A percentile compares a stretch with the other conserved stretches of the same genome.
Evolutionary conservation across 495 filamentous ascomycete genomes (phyloP).

Genomic region (Apodospora peruviana): DNA sequence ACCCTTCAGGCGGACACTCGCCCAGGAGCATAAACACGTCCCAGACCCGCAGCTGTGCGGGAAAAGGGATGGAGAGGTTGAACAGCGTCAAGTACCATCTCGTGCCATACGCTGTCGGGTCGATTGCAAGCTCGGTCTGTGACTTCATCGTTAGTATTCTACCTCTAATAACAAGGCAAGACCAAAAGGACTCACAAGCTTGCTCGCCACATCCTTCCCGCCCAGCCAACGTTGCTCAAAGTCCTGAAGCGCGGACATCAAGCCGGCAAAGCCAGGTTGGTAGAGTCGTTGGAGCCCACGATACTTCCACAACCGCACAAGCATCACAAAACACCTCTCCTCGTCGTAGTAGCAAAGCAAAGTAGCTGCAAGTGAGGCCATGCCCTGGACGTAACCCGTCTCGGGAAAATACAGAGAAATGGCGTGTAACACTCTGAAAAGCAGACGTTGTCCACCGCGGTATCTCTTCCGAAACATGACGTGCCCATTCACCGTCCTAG

Average conservation of each 20-base stretch:
- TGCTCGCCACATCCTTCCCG: slow-evolving; percentile 64
- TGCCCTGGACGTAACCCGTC: slow-evolving; percentile 95
- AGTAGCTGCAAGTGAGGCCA: slow-evolving; percentile 91
- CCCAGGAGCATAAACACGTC: slow-evolving; percentile 98
- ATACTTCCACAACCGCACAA: slow-evolving; percentile 85
- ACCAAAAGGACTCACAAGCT: slow-evolving; percentile 60
- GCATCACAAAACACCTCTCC: slow-evolving; percentile 89
- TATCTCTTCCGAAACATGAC: slow-evolving; percentile 97
- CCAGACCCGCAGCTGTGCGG: slow-evolving; percentile 97
- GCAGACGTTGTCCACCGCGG: slow-evolving; percentile 79
- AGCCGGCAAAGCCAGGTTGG: slow-evolving; percentile 71
- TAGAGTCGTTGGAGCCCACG: slow-evolving; percentile 84
- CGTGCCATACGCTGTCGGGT: slow-evolving; percentile 87
- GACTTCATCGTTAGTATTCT: slow-evolving; percentile 2
- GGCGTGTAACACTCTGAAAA: slow-evolving; percentile 90
- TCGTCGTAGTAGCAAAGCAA: slow-evolving; percentile 96
- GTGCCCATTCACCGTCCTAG: slow-evolving; percentile 89
- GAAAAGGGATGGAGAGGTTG: slow-evolving; percentile 93
- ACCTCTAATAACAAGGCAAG: neutral
- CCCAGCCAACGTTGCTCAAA: slow-evolving; percentile 84
- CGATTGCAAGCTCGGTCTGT: slow-evolving; percentile 73
- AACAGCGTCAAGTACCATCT: slow-evolving; percentile 98
- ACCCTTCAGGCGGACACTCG: slow-evolving; percentile 42
- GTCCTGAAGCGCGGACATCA: slow-evolving; percentile 83
- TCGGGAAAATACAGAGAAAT: slow-evolving; percentile 85